Evolutionary conservation across 306 rosid species (phyloP), one percentile per base, ranked within the genome.

Genomic region (Vigna mungo): DNA sequence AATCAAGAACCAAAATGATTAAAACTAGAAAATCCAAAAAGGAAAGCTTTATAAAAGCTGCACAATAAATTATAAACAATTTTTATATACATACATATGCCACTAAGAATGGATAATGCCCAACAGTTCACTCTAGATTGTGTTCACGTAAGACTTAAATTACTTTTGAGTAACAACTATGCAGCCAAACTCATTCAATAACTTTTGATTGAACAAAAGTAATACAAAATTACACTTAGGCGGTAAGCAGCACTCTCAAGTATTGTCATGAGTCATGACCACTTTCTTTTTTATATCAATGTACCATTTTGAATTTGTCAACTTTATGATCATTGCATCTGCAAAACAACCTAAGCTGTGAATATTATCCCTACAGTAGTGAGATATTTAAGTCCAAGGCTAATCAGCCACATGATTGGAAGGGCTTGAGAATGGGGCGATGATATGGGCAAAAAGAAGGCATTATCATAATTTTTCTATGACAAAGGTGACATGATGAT

Each of bases 401-500:
- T 64, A 73, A 75, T 47, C 58, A 48, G 62, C 83, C 66, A 34
- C 81, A 18, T 13, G 48, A 77, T 73, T 2, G 10, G 16, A 55
- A 32, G 52, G 81, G 54, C 60, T 46, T 46, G 6, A 39, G 59
- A 71, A 18, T 17, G 49, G 17, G 54, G 3, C n/a, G 68, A 74
- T 17, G 68, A 53, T 78, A 4, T 37, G 73, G 62, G 51, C 56
- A 73, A 82, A 78, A 78, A 71, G 78, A 64, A 75, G 78, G 90
- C 81, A 84, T 84, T 58, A 88, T 83, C 78, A 85, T 82, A 81
- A 78, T 67, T 87, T 90, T 87, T 85, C 86, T 92, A 82, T 88
- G 76, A 88, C 77, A 80, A 81, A 76, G 79, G 86, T 90, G 85
- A 76, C 95, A 92, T 92, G 75, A 92, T 92, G 75, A 83, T 92